A percentile compares a stretch with the other conserved stretches of the same genome.
These are phyloP conservation scores for Linnemannia schmuckeri DNA, from an alignment of 192 early-diverging fungal genomes.

Conservation along the genomic window DNA sequence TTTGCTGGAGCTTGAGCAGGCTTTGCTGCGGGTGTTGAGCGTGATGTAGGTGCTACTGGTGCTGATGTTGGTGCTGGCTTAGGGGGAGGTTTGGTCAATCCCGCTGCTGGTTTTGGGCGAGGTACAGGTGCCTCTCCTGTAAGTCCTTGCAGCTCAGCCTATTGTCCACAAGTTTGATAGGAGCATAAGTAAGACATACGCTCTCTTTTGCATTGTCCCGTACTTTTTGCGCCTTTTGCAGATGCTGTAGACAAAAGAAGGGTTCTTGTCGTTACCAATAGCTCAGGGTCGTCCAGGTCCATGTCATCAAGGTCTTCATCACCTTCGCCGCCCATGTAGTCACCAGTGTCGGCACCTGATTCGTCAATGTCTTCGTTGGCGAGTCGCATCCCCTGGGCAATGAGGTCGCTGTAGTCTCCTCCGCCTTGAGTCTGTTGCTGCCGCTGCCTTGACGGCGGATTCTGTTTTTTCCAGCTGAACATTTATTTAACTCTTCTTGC, in stretches of 20 bases:
- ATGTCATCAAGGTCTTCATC: conserved; percentile 52
- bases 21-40: conserved; percentile 6
- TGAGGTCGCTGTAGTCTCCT: conserved; percentile 43
- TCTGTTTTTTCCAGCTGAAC: conserved; percentile 57
- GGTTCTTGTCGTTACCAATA: conserved; percentile 56
- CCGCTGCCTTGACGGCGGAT: conserved; percentile 45
- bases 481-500: conserved; percentile 3
- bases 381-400: conserved; percentile 43
- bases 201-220: not conserved
- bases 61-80: conserved; percentile 18
- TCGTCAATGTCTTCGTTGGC: conserved; percentile 45
- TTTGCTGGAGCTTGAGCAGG: conserved; percentile 36
- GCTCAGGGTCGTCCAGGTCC: conserved; percentile 66
- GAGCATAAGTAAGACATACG: not conserved
- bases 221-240: not conserved
- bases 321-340: conserved; percentile 32
- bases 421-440: conserved; percentile 15
- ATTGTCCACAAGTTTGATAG: not conserved
- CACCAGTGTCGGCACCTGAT: conserved; percentile 25
- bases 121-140: conserved; percentile 34
- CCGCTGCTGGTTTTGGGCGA: conserved; percentile 28
- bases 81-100: conserved; percentile 11
- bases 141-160: conserved; percentile 65
- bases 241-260: not conserved
- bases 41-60: conserved; percentile 7